A percentile compares a stretch with the other conserved stretches of the same genome.
phyloP scores from a whole-genome alignment of 129 eudicot species.

The Flaveria ramosissima region DNA sequence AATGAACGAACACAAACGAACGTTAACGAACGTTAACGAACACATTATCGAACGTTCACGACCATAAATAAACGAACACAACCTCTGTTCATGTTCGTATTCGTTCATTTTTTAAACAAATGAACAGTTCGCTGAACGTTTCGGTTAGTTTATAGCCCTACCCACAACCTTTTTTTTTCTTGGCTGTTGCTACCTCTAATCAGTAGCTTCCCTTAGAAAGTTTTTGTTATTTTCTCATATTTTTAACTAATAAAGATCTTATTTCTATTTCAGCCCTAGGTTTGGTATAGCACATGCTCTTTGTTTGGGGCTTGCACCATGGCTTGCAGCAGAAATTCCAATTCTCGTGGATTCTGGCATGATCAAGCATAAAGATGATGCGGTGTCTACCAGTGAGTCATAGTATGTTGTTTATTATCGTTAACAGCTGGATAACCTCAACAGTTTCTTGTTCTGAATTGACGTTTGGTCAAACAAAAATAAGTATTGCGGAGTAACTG shows the following conservation, averaged over 20 bases:
- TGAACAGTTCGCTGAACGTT: too few species aligned
- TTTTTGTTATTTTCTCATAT: not conserved
- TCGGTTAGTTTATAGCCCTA: too few species aligned
- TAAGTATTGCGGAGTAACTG: not conserved
- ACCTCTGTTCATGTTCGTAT: too few species aligned
- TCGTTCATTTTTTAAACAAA: too few species aligned
- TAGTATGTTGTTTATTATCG: slow-evolving; percentile 29
- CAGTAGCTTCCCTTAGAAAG: not conserved
- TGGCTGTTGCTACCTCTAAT: too few species aligned
- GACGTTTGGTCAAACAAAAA: slow-evolving; percentile 21
- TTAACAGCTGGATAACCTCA: not conserved
- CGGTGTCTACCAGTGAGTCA: slow-evolving; percentile 62
- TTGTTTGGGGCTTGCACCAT: slow-evolving; percentile 99
- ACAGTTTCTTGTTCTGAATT: not conserved
- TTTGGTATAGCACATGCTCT: slow-evolving; percentile 99
- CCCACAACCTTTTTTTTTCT: too few species aligned
- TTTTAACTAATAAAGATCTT: not conserved
- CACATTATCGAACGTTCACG: too few species aligned
- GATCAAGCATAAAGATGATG: slow-evolving; percentile 94
- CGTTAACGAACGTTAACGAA: too few species aligned
- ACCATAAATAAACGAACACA: too few species aligned
- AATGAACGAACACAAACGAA: too few species aligned
- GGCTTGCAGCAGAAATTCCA: slow-evolving; percentile 99
- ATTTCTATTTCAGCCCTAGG: slow-evolving; percentile 66
- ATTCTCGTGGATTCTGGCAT: slow-evolving; percentile 97